Conservation (phyloP, 2,329 filamentous ascomycete genomes). For the Calonectria montana region DNA sequence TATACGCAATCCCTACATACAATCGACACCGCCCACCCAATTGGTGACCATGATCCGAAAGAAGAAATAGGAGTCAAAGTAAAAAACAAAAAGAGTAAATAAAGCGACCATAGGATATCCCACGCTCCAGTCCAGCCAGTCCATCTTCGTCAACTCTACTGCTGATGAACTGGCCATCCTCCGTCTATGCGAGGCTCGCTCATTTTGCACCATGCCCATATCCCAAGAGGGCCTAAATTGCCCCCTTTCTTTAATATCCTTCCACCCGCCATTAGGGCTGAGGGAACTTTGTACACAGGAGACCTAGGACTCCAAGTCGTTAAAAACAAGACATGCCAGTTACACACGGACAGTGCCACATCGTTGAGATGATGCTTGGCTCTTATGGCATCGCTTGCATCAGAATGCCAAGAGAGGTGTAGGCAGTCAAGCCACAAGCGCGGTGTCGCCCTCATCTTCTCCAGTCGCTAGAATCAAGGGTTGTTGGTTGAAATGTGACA, state of each 20-base stretch:
- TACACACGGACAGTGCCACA: slow-evolving; percentile 34
- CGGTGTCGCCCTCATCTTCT: slow-evolving; percentile 34
- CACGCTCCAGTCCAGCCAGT: slow-evolving; percentile 33
- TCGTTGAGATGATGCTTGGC: slow-evolving; percentile 19
- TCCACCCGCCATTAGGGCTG: slow-evolving; percentile 16
- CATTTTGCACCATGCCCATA: slow-evolving; percentile 32
- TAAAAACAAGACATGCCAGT: slow-evolving; percentile 37
- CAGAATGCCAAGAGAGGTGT: slow-evolving; percentile 6
- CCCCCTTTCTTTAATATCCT: slow-evolving; percentile 36
- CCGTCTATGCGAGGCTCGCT: slow-evolving; percentile 34
- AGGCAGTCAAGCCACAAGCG: slow-evolving; percentile 25
- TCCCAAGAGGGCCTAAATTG: slow-evolving; percentile 33
- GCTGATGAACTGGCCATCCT: slow-evolving; percentile 26
- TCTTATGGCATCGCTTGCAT: slow-evolving; percentile 15
- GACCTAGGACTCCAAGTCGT: slow-evolving; percentile 32
- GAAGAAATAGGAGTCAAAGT: slow-evolving; percentile 40
- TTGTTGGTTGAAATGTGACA: slow-evolving; percentile 41
- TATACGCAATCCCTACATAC: slow-evolving; percentile 48
- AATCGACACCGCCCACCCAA: slow-evolving; percentile 34
- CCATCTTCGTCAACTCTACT: slow-evolving; percentile 21
- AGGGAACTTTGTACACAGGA: slow-evolving; percentile 41
- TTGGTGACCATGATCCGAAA: slow-evolving; percentile 34
- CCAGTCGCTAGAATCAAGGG: slow-evolving; percentile 43
- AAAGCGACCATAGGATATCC: slow-evolving; percentile 45
- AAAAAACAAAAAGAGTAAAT: slow-evolving; percentile 44